Conservation (phyloP, 371 early-diverging fungal genomes). For the Circinella umbellata region DNA sequence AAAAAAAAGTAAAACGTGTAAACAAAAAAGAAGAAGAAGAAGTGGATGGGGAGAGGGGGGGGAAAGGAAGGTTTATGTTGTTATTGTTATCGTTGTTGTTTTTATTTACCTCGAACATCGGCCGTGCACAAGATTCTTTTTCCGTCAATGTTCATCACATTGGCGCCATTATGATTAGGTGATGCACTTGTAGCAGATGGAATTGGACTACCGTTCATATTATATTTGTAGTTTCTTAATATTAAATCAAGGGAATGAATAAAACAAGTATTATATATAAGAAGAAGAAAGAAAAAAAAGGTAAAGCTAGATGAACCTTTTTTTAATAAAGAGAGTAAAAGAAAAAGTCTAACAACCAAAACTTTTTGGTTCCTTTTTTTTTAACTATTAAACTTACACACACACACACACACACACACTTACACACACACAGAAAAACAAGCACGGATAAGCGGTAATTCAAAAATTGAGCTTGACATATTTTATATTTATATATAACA, state of each 20-base stretch:
- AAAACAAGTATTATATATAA: neutral
- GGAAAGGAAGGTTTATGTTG: too few relatives aligned
- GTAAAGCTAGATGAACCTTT: neutral
- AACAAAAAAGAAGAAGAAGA: too few relatives aligned
- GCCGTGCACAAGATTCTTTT: slow-evolving; percentile 34
- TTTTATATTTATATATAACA: too few relatives aligned
- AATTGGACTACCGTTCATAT: slow-evolving; percentile 34
- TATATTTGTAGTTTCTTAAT: neutral
- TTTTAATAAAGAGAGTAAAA: neutral
- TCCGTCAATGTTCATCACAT: slow-evolving; percentile 23
- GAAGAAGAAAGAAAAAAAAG: neutral
- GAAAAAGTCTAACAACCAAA: too few relatives aligned
- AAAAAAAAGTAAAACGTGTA: neutral
- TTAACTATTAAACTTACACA: too few relatives aligned
- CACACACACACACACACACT: too few relatives aligned
- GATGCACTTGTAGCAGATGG: slow-evolving; percentile 29
- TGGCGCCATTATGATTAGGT: slow-evolving; percentile 22
- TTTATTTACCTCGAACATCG: slow-evolving; percentile 27
- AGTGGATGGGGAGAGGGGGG: too few relatives aligned
- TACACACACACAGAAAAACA: too few relatives aligned
- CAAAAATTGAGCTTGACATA: too few relatives aligned
- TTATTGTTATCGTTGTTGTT: too few relatives aligned
- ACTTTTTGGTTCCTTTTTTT: too few relatives aligned
- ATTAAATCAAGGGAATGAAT: neutral
- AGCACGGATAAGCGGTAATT: too few relatives aligned